A percentile compares a stretch with the other conserved stretches of the same genome.
Evolutionary conservation across 352 stramenopile species (phyloP).

Genomic region (Phytopythium vexans): DNA sequence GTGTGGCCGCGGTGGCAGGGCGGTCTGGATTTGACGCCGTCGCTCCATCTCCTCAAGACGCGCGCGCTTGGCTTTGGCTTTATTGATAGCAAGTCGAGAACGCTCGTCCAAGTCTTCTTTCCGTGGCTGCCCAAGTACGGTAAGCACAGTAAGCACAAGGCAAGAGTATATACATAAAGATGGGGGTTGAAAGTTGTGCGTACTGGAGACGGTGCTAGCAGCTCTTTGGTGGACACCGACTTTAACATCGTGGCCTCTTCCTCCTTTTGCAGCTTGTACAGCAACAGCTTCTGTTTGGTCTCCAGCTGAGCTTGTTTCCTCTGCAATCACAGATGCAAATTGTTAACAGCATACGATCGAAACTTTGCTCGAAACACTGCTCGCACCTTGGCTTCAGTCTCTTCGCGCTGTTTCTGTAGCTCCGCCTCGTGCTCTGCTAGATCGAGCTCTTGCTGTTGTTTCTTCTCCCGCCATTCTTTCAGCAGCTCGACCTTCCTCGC

Average conservation of each 20-base stretch:
- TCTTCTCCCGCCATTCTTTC: slow-evolving; percentile 43
- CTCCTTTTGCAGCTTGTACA: slow-evolving; percentile 80
- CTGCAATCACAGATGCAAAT: slow-evolving; percentile 14
- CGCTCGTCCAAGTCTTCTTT: slow-evolving; percentile 46
- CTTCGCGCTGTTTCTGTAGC: slow-evolving; percentile 26
- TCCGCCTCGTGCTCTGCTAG: slow-evolving; percentile 24
- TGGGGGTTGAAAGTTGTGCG: neutral
- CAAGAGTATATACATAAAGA: neutral
- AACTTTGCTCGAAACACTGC: neutral
- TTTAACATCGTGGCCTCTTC: slow-evolving; percentile 40
- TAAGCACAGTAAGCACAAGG: slow-evolving; percentile 4
- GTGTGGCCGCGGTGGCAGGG: slow-evolving; percentile 43
- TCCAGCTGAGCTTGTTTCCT: slow-evolving; percentile 56
- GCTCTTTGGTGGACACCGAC: slow-evolving; percentile 4
- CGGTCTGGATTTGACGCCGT: slow-evolving; percentile 24
- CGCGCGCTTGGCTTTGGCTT: slow-evolving; percentile 46
- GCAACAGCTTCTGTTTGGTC: slow-evolving; percentile 70
- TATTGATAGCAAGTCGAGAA: slow-evolving; percentile 55
- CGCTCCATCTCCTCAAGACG: slow-evolving; percentile 41
- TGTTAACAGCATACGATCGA: neutral
- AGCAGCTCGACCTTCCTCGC: slow-evolving; percentile 24
- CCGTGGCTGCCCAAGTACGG: slow-evolving; percentile 16
- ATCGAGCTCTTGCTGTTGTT: slow-evolving; percentile 30
- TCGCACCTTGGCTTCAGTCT: slow-evolving; percentile 47
- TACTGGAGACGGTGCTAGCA: slow-evolving; percentile 28